A percentile compares a stretch with the other conserved stretches of the same genome.
Evolutionary conservation across 169 alveolate species (phyloP).

Genomic region (Cryptosporidium ubiquitum): DNA sequence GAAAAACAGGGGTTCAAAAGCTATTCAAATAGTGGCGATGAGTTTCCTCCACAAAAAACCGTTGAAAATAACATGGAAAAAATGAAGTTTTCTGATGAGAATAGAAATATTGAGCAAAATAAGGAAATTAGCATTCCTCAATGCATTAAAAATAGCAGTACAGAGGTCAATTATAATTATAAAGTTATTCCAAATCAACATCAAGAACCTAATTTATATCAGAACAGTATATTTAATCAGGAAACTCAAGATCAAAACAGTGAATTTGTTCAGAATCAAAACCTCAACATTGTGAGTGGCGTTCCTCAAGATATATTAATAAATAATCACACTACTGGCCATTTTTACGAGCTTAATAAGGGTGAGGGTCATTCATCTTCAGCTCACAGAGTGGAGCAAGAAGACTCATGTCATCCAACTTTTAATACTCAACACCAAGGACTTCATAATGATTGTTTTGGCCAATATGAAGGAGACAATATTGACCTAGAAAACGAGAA

Average conservation of each 20-base stretch:
- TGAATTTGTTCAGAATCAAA: background rate
- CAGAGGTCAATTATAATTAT: background rate
- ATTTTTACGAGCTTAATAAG: background rate
- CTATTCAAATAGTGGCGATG: background rate
- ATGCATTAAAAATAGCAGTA: background rate
- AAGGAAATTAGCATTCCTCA: background rate
- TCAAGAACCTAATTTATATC: background rate
- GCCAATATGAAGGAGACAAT: background rate
- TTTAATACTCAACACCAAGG: background rate
- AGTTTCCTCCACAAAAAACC: background rate
- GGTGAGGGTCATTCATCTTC: background rate
- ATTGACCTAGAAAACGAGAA: background rate
- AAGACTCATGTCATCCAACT: background rate
- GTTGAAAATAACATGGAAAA: too few relatives aligned
- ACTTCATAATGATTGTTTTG: background rate
- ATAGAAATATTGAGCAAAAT: background rate
- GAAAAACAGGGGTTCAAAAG: background rate
- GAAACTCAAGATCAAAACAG: background rate
- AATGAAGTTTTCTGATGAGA: background rate
- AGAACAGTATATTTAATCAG: background rate
- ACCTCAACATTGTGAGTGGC: background rate
- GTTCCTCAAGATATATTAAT: background rate
- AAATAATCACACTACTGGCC: background rate
- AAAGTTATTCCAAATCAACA: background rate
- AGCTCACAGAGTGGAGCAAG: background rate